A percentile compares a stretch with the other conserved stretches of the same genome.
phyloP scores from a whole-genome alignment of 2,329 filamentous ascomycete genomes.

The Aspergillus ibericus region DNA sequence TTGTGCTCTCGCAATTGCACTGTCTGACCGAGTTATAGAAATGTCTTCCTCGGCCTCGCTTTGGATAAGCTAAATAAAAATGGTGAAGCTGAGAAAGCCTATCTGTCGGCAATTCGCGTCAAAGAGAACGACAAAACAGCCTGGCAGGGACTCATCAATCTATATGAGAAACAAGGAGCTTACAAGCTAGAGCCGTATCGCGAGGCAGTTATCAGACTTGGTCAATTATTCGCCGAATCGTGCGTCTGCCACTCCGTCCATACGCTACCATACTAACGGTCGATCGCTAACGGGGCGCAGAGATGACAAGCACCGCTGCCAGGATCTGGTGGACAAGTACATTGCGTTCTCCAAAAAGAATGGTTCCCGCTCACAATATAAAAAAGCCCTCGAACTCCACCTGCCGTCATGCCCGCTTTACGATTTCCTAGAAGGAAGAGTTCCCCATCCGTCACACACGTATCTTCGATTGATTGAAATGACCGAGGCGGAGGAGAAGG shows the following conservation, averaged over 20 bases:
- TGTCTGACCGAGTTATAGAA: conserved; percentile 45
- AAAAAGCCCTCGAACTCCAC: conserved; percentile 71
- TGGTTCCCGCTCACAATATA: conserved; percentile 72
- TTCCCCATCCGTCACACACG: conserved; percentile 75
- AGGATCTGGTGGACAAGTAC: conserved; percentile 74
- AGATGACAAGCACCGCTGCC: conserved; percentile 60
- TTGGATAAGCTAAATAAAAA: conserved; percentile 72
- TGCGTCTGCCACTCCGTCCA: conserved; percentile 39
- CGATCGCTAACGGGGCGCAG: conserved; percentile 32
- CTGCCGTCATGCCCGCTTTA: conserved; percentile 82
- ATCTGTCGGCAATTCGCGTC: conserved; percentile 68
- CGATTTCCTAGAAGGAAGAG: conserved; percentile 74
- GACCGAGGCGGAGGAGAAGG: conserved; percentile 80
- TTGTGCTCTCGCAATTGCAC: background rate
- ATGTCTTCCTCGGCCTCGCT: conserved; percentile 85
- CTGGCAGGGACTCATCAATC: conserved; percentile 83
- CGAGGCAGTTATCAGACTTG: conserved; percentile 69
- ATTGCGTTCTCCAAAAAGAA: conserved; percentile 70
- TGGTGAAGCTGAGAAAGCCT: conserved; percentile 74
- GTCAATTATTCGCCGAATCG: conserved; percentile 68
- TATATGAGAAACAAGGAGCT: conserved; percentile 76
- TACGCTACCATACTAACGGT: too few species aligned
- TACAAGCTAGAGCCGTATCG: conserved; percentile 73
- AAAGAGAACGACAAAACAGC: conserved; percentile 77
- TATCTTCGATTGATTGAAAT: conserved; percentile 82